Conservation (phyloP, 108 stramenopile genomes). For the Fragilaria radians region DNA sequence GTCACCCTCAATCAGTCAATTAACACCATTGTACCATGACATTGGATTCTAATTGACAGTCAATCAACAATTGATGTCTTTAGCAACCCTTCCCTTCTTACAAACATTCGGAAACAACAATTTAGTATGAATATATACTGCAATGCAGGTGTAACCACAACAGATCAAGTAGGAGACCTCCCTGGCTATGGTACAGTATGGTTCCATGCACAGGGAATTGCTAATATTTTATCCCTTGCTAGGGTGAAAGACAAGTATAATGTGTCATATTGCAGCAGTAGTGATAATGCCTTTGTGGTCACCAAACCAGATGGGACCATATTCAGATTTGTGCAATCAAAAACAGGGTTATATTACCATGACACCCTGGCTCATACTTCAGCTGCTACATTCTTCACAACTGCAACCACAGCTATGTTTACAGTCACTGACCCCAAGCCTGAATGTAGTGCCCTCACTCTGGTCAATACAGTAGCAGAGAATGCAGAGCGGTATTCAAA, state of each 20-base stretch:
- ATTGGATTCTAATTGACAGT: conserved; percentile 27
- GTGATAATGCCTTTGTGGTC: not conserved
- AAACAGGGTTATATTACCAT: conserved; percentile 21
- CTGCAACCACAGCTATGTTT: too few relatives aligned
- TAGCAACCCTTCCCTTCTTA: conserved; percentile 15
- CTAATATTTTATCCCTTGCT: conserved; percentile 30
- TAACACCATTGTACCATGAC: not conserved
- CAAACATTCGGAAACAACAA: conserved; percentile 18
- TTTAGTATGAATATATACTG: conserved; percentile 7
- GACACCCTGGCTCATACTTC: too few relatives aligned
- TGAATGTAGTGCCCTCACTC: too few relatives aligned
- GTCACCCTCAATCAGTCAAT: not conserved
- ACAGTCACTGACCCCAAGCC: not conserved
- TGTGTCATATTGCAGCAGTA: conserved; percentile 6
- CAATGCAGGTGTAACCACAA: conserved; percentile 18
- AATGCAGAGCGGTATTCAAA: too few relatives aligned
- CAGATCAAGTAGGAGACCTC: conserved; percentile 14
- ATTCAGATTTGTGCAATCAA: conserved; percentile 5
- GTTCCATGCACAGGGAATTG: conserved; percentile 26
- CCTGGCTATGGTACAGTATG: conserved; percentile 28
- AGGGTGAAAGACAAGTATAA: conserved; percentile 3
- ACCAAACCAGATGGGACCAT: conserved; percentile 1
- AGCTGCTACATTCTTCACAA: too few relatives aligned
- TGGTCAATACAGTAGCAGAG: too few relatives aligned
- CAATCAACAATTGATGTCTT: conserved; percentile 25